A percentile compares a stretch with the other conserved stretches of the same genome.
Evolutionary conservation across 352 stramenopile species (phyloP).

Genomic region (Phytophthora pistaciae): DNA sequence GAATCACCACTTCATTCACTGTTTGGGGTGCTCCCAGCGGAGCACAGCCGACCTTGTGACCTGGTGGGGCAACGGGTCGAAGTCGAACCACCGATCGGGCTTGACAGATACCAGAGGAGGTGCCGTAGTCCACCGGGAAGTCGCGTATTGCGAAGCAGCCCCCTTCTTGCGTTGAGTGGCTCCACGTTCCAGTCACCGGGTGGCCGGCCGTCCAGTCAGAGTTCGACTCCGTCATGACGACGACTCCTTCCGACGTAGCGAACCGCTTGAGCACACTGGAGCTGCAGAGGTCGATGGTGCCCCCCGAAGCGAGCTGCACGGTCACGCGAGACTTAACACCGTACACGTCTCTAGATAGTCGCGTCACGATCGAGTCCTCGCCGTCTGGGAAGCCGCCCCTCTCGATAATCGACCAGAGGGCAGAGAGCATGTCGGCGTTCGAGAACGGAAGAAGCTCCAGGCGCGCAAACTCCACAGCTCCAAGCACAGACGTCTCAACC

Average conservation of each 20-base stretch:
- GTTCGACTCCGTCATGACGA: conserved; percentile 6
- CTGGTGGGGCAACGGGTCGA: neutral
- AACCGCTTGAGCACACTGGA: conserved; percentile 28
- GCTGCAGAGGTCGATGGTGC: conserved; percentile 6
- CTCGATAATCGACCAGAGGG: conserved; percentile 18
- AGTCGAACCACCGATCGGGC: neutral
- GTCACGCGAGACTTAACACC: conserved; percentile 9
- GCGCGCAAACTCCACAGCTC: conserved; percentile 9
- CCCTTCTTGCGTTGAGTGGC: conserved; percentile 2
- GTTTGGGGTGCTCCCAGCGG: too few relatives aligned
- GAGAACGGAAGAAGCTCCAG: conserved; percentile 21
- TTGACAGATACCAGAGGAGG: conserved; percentile 3
- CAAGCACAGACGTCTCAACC: neutral
- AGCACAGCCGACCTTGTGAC: too few relatives aligned
- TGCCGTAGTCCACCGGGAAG: neutral
- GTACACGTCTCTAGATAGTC: conserved; percentile 10
- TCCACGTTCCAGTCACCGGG: neutral
- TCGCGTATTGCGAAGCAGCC: conserved; percentile 2
- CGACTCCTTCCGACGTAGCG: conserved; percentile 3
- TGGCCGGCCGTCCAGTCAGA: neutral
- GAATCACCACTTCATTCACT: conserved; percentile 9
- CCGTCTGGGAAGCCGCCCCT: conserved; percentile 13
- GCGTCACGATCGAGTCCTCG: conserved; percentile 1
- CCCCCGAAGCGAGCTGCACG: neutral
- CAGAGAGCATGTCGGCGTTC: neutral